Evolutionary conservation across 495 filamentous ascomycete genomes (phyloP).

Genomic region (Trichoderma asperelloides): DNA sequence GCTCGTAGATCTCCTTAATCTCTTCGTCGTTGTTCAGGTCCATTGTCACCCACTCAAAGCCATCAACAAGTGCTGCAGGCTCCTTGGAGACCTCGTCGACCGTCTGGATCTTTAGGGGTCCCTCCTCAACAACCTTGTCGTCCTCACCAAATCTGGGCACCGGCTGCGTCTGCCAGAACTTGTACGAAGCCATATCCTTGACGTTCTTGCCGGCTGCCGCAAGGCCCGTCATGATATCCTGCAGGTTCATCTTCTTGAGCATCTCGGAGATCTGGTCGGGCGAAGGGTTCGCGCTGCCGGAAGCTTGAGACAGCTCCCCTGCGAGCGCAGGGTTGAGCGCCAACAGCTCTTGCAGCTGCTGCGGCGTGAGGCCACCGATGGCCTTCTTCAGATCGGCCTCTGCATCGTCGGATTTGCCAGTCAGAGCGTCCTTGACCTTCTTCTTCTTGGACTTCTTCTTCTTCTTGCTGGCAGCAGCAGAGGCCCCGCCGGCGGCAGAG

Average conservation of each 20-base stretch:
- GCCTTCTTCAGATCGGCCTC: conserved; percentile 34
- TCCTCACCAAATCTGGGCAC: conserved; percentile 71
- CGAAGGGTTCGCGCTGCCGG: conserved; percentile 20
- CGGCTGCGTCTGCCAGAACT: conserved; percentile 97
- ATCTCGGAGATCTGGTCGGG: conserved; percentile 36
- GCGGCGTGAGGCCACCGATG: conserved; percentile 34
- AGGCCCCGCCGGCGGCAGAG: conserved; percentile 13
- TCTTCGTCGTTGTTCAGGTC: conserved; percentile 55
- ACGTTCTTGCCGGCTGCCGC: conserved; percentile 68
- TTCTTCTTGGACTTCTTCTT: conserved; percentile 41
- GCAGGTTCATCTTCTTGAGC: conserved; percentile 62
- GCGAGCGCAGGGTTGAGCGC: conserved; percentile 54
- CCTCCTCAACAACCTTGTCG: conserved; percentile 38
- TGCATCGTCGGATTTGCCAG: conserved; percentile 16
- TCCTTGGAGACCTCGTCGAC: conserved; percentile 66
- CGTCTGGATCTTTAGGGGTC: conserved; percentile 53
- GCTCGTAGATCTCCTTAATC: conserved; percentile 76
- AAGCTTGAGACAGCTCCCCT: conserved; percentile 36
- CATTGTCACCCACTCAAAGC: conserved; percentile 90
- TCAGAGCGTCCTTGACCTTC: conserved; percentile 38
- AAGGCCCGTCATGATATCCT: conserved; percentile 76
- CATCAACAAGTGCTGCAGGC: conserved; percentile 52
- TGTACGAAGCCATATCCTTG: conserved; percentile 94
- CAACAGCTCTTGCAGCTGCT: conserved; percentile 46
- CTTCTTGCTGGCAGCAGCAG: conserved; percentile 23